Percentiles rank a stretch among this genome's conserved stretches.
Conservation (phyloP, 2,329 filamentous ascomycete genomes). For the Colletotrichum echinochloae region DNA sequence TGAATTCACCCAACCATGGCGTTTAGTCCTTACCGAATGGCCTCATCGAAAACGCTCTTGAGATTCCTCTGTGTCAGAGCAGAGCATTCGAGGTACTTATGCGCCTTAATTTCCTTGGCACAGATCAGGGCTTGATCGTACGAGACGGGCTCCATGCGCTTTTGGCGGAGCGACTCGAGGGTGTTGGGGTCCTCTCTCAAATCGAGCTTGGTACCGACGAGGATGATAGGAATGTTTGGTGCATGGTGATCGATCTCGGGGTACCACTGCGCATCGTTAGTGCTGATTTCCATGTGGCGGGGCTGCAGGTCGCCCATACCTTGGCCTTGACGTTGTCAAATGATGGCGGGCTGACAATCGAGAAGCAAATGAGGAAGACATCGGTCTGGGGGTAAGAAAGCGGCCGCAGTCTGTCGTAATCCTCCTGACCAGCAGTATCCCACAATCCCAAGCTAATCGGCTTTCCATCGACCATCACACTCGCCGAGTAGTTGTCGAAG, state of each 20-base stretch:
- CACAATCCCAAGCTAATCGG: conserved; percentile 96
- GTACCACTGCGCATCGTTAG: conserved; percentile 76
- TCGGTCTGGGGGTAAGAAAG: conserved; percentile 98
- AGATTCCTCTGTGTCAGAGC: conserved; percentile 95
- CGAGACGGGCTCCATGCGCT: conserved; percentile 96
- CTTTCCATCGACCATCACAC: conserved; percentile 98
- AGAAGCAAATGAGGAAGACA: conserved; percentile 98
- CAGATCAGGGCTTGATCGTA: conserved; percentile 92
- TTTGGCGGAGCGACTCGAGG: conserved; percentile 83
- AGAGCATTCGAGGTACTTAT: conserved; percentile 98
- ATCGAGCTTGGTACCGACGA: conserved; percentile 97
- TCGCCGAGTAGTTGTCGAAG: conserved; percentile 99
- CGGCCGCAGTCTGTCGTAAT: conserved; percentile 94
- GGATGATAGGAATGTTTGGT: conserved; percentile 93
- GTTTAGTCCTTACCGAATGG: conserved; percentile 78
- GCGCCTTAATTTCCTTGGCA: conserved; percentile 93
- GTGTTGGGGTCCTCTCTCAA: conserved; percentile 89
- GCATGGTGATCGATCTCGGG: conserved; percentile 98
- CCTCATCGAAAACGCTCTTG: conserved; percentile 99
- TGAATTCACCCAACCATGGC: conserved; percentile 43
- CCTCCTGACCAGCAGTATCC: conserved; percentile 99
- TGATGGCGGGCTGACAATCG: conserved; percentile 95
- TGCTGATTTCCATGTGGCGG: conserved; percentile 11
- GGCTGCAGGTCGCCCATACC: conserved; percentile 64
- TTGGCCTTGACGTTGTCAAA: conserved; percentile 99